phyloP scores from a whole-genome alignment of 1,284 basidiomycete species.

The Sanghuangporus weigelae region DNA sequence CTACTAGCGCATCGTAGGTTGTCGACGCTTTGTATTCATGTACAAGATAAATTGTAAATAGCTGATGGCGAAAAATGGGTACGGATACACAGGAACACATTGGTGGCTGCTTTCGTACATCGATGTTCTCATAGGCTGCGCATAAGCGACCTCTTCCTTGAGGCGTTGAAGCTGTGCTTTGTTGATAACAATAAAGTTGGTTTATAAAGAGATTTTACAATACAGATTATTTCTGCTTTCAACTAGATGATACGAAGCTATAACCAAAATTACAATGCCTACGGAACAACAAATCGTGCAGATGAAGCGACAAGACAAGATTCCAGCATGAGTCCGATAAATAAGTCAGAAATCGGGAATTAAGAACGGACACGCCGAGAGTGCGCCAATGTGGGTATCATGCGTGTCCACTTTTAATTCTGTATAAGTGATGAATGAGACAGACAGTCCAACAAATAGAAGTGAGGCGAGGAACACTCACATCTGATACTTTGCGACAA shows the following conservation, averaged over 20 bases:
- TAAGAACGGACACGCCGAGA: neutral
- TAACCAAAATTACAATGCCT: neutral
- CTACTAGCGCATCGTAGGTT: neutral
- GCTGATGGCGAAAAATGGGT: no score
- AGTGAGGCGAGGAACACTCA: neutral
- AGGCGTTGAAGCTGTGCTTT: no score
- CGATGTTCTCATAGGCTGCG: no score
- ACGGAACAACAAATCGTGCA: neutral
- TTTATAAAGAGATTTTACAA: neutral
- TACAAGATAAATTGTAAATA: neutral
- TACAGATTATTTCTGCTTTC: neutral
- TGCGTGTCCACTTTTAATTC: slow-evolving; percentile 8
- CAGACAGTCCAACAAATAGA: neutral
- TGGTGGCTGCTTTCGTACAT: no score
- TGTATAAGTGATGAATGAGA: neutral
- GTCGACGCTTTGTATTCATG: neutral
- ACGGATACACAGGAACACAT: no score
- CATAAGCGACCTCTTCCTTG: no score
- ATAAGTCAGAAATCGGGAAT: neutral
- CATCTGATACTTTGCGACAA: slow-evolving; percentile 13
- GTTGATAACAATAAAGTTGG: no score
- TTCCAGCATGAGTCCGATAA: neutral
- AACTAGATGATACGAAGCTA: neutral
- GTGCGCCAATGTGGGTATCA: neutral
- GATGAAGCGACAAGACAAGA: neutral